These are phyloP conservation scores for Phyllostachys edulis DNA, from an alignment of 176 grass and related monocot species.

Conservation along the genomic window DNA sequence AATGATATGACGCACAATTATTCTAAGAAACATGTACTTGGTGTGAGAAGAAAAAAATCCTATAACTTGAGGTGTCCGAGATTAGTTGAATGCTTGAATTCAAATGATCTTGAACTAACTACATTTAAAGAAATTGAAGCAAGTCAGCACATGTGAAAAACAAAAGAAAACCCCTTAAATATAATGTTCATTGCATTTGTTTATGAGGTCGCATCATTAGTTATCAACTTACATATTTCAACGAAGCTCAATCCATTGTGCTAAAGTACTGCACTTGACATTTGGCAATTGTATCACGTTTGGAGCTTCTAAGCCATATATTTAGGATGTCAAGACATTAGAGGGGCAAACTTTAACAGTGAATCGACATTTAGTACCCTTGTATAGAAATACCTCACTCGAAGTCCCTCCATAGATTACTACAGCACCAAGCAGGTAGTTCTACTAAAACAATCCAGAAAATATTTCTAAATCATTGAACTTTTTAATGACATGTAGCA, in stretches of 20 bases:
- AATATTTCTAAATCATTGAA: slow-evolving; percentile 8
- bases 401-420: background rate
- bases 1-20: background rate
- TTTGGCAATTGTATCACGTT: background rate
- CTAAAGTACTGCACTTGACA: background rate
- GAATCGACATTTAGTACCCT: background rate
- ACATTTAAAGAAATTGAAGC: background rate
- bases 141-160: background rate
- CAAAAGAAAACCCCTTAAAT: background rate
- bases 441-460: slow-evolving; percentile 9
- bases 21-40: background rate
- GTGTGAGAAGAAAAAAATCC: background rate
- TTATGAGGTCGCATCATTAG: background rate
- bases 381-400: background rate
- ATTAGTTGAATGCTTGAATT: background rate
- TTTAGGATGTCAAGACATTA: background rate
- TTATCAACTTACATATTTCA: background rate
- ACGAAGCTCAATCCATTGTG: background rate
- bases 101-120: background rate
- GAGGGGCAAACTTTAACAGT: background rate
- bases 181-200: background rate
- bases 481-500: background rate
- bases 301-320: background rate
- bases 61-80: background rate
- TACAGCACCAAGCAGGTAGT: background rate